A percentile compares a stretch with the other conserved stretches of the same genome.
phyloP scores from a whole-genome alignment of 1,284 basidiomycete genomes.

The Austroboletus novae-zelandiae region DNA sequence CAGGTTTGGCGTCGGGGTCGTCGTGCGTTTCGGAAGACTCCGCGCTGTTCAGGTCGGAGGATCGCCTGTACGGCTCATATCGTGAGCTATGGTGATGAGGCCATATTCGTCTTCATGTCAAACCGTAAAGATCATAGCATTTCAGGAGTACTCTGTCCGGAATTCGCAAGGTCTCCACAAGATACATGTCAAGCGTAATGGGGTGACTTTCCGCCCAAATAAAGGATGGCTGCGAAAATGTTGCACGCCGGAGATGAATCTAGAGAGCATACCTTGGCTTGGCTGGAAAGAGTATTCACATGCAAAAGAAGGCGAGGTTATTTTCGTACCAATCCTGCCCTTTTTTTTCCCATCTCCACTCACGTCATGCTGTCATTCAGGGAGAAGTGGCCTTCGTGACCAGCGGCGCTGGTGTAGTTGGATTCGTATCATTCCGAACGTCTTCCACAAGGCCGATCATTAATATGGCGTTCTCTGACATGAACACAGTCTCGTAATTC shows the following conservation, averaged over 20 bases:
- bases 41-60: conserved; percentile 10
- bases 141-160: conserved; percentile 17
- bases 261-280: conserved; percentile 11
- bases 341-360: not conserved
- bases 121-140: conserved; percentile 9
- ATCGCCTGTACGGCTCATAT: conserved; percentile 9
- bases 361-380: not conserved
- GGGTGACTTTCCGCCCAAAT: too few relatives aligned
- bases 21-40: conserved; percentile 14
- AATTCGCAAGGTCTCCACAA: not conserved
- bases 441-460: not conserved
- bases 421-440: conserved; percentile 6
- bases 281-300: conserved; percentile 14
- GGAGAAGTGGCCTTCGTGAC: conserved; percentile 18
- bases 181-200: conserved; percentile 1
- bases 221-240: too few relatives aligned
- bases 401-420: conserved; percentile 20
- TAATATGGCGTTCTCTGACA: not conserved
- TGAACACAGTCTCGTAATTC: conserved; percentile 23
- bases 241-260: not conserved
- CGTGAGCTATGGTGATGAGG: conserved; percentile 4
- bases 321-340: not conserved
- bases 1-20: conserved; percentile 7
- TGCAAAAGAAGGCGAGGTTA: conserved; percentile 16
- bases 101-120: not conserved